Evolutionary conservation across 75 land plant genomes (phyloP).

Genomic region (Larix kaempferi): DNA sequence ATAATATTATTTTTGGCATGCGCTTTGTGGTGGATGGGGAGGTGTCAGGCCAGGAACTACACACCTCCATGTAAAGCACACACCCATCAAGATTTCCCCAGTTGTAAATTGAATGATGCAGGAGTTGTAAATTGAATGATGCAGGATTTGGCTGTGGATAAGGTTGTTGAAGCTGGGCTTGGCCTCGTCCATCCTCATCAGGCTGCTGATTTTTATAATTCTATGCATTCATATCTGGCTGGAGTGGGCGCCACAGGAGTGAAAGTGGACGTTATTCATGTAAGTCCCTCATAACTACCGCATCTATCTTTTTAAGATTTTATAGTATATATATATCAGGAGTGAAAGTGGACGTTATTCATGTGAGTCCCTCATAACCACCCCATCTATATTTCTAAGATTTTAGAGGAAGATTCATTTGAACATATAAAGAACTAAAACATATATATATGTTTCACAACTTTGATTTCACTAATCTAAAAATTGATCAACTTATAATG

Average conservation of each 20-base stretch:
- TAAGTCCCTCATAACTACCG: constrained; percentile 7
- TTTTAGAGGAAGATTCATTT: too few species aligned
- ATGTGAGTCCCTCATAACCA: too few species aligned
- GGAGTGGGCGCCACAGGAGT: constrained; percentile 49
- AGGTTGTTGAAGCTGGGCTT: constrained; percentile 34
- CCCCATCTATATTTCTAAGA: too few species aligned
- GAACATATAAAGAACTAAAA: too few species aligned
- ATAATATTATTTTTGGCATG: constrained; percentile 54
- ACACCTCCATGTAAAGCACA: constrained; percentile 29
- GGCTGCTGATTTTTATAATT: constrained; percentile 27
- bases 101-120: constrained; percentile 35
- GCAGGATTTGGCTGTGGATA: constrained; percentile 56
- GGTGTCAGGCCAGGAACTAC: constrained; percentile 53
- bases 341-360: too few species aligned
- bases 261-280: constrained; percentile 67
- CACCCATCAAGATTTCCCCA: constrained; percentile 18
- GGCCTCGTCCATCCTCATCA: constrained; percentile 51
- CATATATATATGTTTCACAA: too few species aligned
- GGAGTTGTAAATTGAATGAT: too few species aligned
- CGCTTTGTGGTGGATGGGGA: constrained; percentile 53
- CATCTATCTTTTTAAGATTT: too few species aligned
- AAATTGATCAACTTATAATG: too few species aligned
- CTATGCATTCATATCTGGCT: constrained; percentile 57
- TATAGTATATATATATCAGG: too few species aligned
- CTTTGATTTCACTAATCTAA: too few species aligned